Percentiles rank a stretch among this genome's conserved stretches.
Evolutionary conservation across 2,329 filamentous ascomycete genomes (phyloP).

Genomic region (Ophiosphaerella narmari): DNA sequence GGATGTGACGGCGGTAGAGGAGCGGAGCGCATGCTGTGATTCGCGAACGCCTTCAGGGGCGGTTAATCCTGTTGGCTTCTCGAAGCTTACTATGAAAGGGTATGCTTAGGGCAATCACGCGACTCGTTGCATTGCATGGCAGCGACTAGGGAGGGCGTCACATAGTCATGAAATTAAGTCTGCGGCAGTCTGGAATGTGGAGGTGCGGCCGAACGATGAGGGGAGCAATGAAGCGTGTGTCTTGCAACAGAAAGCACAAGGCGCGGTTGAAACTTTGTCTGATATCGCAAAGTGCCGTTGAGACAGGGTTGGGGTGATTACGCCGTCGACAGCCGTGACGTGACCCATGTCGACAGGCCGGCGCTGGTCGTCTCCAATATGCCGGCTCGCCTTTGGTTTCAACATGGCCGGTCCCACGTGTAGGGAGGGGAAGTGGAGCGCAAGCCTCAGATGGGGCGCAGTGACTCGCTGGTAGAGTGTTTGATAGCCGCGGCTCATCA

Average conservation of each 20-base stretch:
- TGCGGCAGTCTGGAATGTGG: too few species aligned
- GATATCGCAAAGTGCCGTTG: constrained; percentile 10
- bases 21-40: constrained; percentile 32
- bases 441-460: constrained; percentile 22
- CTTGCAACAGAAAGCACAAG: not conserved
- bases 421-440: constrained; percentile 23
- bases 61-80: constrained; percentile 29
- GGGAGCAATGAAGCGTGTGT: not conserved
- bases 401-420: constrained; percentile 24
- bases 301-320: constrained; percentile 20
- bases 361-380: constrained; percentile 25
- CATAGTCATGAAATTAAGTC: constrained; percentile 1
- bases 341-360: constrained; percentile 24
- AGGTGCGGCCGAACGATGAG: not conserved
- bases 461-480: constrained; percentile 17
- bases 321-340: constrained; percentile 24
- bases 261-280: constrained; percentile 11
- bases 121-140: constrained; percentile 26
- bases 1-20: constrained; percentile 15
- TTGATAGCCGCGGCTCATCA: constrained; percentile 17
- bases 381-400: constrained; percentile 35
- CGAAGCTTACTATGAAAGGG: constrained; percentile 25
- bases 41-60: constrained; percentile 33
- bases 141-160: constrained; percentile 9
- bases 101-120: constrained; percentile 26